Percentiles rank a stretch among this genome's conserved stretches.
These are phyloP conservation scores for Sarocladium oryzae DNA, from an alignment of 2,329 filamentous ascomycete genomes.

Conservation along the genomic window DNA sequence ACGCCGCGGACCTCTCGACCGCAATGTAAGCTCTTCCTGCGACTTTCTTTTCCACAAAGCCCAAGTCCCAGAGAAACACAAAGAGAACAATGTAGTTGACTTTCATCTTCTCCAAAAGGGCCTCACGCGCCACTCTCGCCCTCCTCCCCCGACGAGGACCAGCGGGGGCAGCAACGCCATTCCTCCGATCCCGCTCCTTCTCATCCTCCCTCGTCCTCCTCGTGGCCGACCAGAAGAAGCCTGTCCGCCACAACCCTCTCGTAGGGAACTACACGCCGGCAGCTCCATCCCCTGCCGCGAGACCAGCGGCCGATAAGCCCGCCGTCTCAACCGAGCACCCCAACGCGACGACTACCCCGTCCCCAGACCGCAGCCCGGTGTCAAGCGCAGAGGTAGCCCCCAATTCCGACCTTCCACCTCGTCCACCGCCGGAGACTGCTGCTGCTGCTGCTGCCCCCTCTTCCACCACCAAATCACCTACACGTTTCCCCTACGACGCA, in stretches of 20 bases:
- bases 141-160: conserved; percentile 1
- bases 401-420: conserved; percentile 16
- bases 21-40: conserved; percentile 2
- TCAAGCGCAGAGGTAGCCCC: conserved; percentile 12
- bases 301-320: background rate
- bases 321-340: conserved; percentile 13
- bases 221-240: background rate
- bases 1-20: background rate
- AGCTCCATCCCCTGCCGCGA: conserved; percentile 12
- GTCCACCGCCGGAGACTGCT: conserved; percentile 10
- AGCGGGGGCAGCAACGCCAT: background rate
- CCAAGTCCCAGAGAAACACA: too few species aligned
- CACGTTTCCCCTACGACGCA: conserved; percentile 20
- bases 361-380: conserved; percentile 2
- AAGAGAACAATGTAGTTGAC: too few species aligned
- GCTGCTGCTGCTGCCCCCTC: too few species aligned
- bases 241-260: conserved; percentile 22
- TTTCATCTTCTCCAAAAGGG: background rate
- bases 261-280: conserved; percentile 20
- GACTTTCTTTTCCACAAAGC: too few species aligned
- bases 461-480: background rate
- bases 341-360: conserved; percentile 2
- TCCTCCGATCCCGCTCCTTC: conserved; percentile 11
- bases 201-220: background rate
- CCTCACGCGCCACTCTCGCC: background rate